These are phyloP conservation scores for Arabidopsis suecica DNA, from an alignment of 345 rosid genomes.

Conservation along the genomic window DNA sequence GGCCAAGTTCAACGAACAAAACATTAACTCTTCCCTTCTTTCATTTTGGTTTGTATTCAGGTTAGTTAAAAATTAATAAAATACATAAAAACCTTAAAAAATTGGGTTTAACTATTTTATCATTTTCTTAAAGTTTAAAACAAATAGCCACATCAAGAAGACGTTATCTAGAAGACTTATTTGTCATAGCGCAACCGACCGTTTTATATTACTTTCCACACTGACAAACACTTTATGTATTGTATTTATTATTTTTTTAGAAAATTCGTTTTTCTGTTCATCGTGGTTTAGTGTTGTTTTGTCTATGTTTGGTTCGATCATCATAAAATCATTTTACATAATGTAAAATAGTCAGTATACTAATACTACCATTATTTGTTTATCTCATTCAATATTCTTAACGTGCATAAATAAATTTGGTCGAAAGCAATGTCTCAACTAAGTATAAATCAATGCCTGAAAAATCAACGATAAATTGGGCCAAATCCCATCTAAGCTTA, in stretches of 20 bases:
- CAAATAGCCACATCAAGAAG: slow-evolving; percentile 13
- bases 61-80: not conserved
- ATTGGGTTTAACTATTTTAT: not conserved
- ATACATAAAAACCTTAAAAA: not conserved
- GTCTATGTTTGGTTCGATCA: slow-evolving; percentile 25
- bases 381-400: slow-evolving; percentile 2
- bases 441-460: not conserved
- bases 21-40: not conserved
- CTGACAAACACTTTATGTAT: slow-evolving; percentile 19
- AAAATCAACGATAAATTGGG: too few species aligned
- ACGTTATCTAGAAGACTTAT: not conserved
- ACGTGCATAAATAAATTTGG: slow-evolving; percentile 30
- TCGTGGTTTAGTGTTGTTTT: slow-evolving; percentile 40
- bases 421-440: slow-evolving; percentile 42
- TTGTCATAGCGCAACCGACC: slow-evolving; percentile 22
- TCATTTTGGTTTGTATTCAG: slow-evolving; percentile 8
- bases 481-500: too few species aligned
- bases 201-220: slow-evolving; percentile 23
- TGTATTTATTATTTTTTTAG: not conserved
- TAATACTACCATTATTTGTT: slow-evolving; percentile 2
- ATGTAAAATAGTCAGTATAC: not conserved
- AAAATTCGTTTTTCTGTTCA: not conserved
- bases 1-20: slow-evolving; percentile 37
- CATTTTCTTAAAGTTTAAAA: not conserved
- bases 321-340: slow-evolving; percentile 1